phyloP scores from a whole-genome alignment of 441 rosid genomes.

The Adansonia gregorii region DNA sequence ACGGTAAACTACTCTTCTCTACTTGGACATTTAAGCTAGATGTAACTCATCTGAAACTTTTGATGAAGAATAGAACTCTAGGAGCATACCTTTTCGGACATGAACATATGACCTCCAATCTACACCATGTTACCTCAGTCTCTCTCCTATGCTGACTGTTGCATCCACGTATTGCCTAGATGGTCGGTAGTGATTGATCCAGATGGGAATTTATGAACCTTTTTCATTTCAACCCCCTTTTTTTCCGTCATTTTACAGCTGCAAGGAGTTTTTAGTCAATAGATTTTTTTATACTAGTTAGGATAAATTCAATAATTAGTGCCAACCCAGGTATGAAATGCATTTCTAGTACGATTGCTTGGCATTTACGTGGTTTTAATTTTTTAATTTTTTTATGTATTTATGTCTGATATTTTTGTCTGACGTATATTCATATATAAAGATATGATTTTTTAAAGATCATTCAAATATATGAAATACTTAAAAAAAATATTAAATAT shows the following conservation, averaged over 20 bases:
- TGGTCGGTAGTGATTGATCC: conserved; percentile 66
- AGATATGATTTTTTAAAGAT: no score
- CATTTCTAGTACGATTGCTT: no score
- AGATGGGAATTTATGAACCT: conserved; percentile 54
- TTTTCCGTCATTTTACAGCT: conserved; percentile 25
- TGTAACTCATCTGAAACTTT: neutral
- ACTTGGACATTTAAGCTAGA: neutral
- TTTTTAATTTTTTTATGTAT: no score
- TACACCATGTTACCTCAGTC: conserved; percentile 17
- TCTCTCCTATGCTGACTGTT: conserved; percentile 21
- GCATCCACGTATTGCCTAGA: conserved; percentile 47
- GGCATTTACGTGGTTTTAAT: no score
- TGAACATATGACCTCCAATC: conserved; percentile 33
- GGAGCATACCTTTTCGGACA: conserved; percentile 18
- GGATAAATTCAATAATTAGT: neutral
- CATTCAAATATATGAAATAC: no score
- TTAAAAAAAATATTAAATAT: no score
- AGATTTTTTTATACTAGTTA: neutral
- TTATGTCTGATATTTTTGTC: no score
- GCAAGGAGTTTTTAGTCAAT: neutral
- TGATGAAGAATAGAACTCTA: neutral
- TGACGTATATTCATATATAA: no score
- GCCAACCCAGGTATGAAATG: conserved; percentile 51
- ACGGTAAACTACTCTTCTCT: no score
- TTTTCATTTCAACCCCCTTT: conserved; percentile 51